Base-by-base conservation (phyloP, 208 protist genomes). In the Dictyostelium gargantuum region DNA sequence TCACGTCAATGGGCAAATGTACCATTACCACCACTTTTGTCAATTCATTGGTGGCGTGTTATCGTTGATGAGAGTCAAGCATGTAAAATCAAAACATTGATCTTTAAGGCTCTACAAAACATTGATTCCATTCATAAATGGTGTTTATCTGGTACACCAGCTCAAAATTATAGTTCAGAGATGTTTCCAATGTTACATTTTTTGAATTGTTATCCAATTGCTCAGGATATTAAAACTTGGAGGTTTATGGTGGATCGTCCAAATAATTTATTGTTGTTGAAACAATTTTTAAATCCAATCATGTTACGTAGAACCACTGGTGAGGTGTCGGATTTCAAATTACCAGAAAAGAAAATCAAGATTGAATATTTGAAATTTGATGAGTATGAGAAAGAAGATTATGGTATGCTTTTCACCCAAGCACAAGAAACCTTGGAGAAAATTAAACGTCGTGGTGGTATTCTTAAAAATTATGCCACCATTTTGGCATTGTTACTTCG, bases 41-140 rank as follows among this genome's bases (percentile, higher is more conserved):
- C 38, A 26, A 86, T 91, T 19, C 76, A 95, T 48, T 99, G 98
- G 97, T 98, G 98, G 84, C 94, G 98, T 11, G 97, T 99, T 35
- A 98, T 99, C 85, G 92, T 99, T 6, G 98, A 99, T 91, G 98
- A 99, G 84, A 97, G 98, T 6, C 98, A 99, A 81, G 98, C 98
- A 94, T 97, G 98, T 84, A 97, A 98, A 92, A 72, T 85, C 13
- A 93, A 91, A n/a, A 98, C 98, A 76, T 93, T 97, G 5, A 52
- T 80, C 26, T 93, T 97, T 96, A 93, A 96, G 10, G 97, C 97
- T 4, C 91, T 98, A 11, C 95, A 97, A 76, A 96, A 97, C 75
- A 81, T 99, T 6, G 94, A 97, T 54, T 96, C 97, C 9, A 29
- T 98, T 35, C 95, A 98, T 77, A 86, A 97, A 17, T 99, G 98